These are phyloP conservation scores for Maudiozyma saulgeensis DNA, from an alignment of 805 yeast species.

Conservation along the genomic window DNA sequence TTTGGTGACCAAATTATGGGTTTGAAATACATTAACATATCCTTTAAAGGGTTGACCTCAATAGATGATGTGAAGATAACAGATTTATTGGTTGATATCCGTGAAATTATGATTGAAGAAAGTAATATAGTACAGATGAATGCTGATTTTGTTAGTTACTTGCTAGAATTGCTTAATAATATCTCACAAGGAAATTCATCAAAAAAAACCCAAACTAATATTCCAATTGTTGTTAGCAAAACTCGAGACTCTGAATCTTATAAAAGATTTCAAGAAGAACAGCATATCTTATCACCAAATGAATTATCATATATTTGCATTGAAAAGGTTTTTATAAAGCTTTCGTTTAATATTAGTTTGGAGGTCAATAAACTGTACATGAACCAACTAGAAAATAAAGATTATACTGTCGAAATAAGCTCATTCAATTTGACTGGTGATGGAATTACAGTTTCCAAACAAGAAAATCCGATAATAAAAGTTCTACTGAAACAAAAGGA, in stretches of 20 bases:
- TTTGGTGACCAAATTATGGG: neutral
- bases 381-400: constrained; percentile 6
- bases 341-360: neutral
- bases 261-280: constrained; percentile 20
- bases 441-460: neutral
- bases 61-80: constrained; percentile 24
- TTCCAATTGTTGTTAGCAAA: neutral
- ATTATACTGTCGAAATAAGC: constrained; percentile 3
- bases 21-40: constrained; percentile 22
- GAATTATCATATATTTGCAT: constrained; percentile 8
- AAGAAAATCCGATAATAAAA: neutral
- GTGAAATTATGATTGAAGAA: constrained; percentile 28
- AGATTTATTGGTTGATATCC: constrained; percentile 32
- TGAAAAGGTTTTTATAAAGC: neutral
- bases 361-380: constrained; percentile 3
- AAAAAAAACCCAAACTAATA: neutral
- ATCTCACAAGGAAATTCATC: neutral
- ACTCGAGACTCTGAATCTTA: constrained; percentile 6
- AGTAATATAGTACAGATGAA: constrained; percentile 3
- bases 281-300: constrained; percentile 8
- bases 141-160: neutral
- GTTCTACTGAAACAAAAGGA: neutral
- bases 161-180: neutral
- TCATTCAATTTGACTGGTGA: neutral
- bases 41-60: constrained; percentile 40